Evolutionary conservation across 306 rosid genomes (phyloP), one percentile per base, ranked within the genome.

Genomic region (Begonia fuchsioides): DNA sequence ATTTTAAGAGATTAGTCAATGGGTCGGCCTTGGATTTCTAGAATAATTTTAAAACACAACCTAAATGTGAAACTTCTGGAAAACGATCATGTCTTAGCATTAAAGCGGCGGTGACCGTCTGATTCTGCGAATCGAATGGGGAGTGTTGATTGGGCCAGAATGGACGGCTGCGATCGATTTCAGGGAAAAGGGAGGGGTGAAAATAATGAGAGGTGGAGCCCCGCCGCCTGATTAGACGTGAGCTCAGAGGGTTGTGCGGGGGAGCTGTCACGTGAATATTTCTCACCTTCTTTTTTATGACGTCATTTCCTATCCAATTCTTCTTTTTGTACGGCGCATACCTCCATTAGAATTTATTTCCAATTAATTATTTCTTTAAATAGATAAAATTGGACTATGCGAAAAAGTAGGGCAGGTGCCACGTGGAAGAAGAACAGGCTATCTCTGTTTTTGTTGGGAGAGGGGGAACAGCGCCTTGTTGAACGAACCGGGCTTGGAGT

Each of bases 201-300:
- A 49, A 13, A 13, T n/a, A 7, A 12, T 0, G 15, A 20, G 32
- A 20, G 32, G 32, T 0, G 15, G 17, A 19, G 10, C 61, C 15
- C 73, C 88, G 96, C 83, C 93, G 81, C 64, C 64, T 73, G 84
- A 71, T 78, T 52, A 76, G 92, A 82, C 90, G 77, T 78, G 66
- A 60, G 80, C 50, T 57, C 56, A 18, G 59, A 50, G 26, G 3
- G 44, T 17, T 6, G n/a, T n/a, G n/a, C n/a, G n/a, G n/a, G n/a
- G n/a, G n/a, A n/a, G n/a, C n/a, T n/a, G 67, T 57, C 59, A 19
- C 50, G 72, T 44, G 59, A 61, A 40, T 43, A 50, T 50, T 64
- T 65, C 53, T n/a, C n/a, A n/a, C 18, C 51, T 56, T 54, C 52
- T 47, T 39, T 51, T 52, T 3, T 40, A 12, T 80, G 83, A 72